phyloP scores from a whole-genome alignment of 805 yeast genomes.

The Candida sphagnicola region DNA sequence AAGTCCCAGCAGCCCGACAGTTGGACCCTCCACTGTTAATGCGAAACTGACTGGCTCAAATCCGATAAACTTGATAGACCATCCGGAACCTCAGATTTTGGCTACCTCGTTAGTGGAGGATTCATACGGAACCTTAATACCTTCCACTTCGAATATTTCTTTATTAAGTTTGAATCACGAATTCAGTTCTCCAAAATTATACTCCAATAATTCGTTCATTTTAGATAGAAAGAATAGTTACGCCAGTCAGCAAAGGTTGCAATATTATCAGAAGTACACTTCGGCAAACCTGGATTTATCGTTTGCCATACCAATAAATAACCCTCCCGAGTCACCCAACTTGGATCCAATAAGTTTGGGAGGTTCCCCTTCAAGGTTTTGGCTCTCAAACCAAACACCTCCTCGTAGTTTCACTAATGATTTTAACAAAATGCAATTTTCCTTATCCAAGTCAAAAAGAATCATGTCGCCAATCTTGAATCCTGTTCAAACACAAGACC shows the following conservation, averaged over 20 bases:
- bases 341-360: slow-evolving; percentile 49
- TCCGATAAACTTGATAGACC: slow-evolving; percentile 26
- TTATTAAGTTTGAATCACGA: slow-evolving; percentile 31
- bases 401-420: slow-evolving; percentile 31
- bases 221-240: slow-evolving; percentile 6
- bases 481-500: slow-evolving; percentile 42
- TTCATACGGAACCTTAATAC: slow-evolving; percentile 35
- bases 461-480: slow-evolving; percentile 25
- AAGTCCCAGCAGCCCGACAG: too few relatives aligned
- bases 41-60: too few relatives aligned
- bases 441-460: slow-evolving; percentile 8
- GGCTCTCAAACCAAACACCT: slow-evolving; percentile 52
- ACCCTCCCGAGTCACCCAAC: slow-evolving; percentile 48
- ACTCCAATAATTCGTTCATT: background rate
- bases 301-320: slow-evolving; percentile 8
- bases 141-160: slow-evolving; percentile 41
- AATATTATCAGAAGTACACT: slow-evolving; percentile 31
- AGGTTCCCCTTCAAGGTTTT: slow-evolving; percentile 54
- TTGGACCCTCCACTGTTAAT: too few relatives aligned
- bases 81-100: slow-evolving; percentile 41
- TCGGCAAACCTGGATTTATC: slow-evolving; percentile 17
- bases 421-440: slow-evolving; percentile 14
- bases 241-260: slow-evolving; percentile 30
- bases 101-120: slow-evolving; percentile 43
- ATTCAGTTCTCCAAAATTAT: background rate